These are phyloP conservation scores for Metroxylon sagu DNA, from an alignment of 176 grass and related monocot genomes.

Conservation along the genomic window DNA sequence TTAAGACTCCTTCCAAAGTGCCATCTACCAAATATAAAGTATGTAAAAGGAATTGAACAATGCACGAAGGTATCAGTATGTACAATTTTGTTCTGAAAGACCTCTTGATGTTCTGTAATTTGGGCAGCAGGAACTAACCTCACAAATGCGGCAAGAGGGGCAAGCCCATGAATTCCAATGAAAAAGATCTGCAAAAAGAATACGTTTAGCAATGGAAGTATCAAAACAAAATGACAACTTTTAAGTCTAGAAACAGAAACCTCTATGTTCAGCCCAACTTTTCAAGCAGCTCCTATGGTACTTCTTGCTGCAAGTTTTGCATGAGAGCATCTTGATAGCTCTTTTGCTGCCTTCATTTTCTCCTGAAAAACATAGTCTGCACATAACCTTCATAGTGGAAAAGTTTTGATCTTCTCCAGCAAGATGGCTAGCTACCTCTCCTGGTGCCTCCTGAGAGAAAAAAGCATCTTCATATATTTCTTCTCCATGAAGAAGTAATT, in stretches of 20 bases:
- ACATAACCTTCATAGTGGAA: constrained; percentile 77
- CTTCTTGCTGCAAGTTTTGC: constrained; percentile 88
- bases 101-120: not conserved
- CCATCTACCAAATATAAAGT: no score
- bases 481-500: no score
- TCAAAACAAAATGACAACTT: not conserved
- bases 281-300: constrained; percentile 91
- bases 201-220: constrained; percentile 12
- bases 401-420: constrained; percentile 40
- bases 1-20: no score
- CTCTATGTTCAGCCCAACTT: constrained; percentile 88
- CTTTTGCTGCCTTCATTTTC: constrained; percentile 78
- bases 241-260: constrained; percentile 14
- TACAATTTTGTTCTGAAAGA: no score
- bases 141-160: constrained; percentile 75
- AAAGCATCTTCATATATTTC: not conserved
- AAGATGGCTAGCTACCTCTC: constrained; percentile 33
- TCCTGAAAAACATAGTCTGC: constrained; percentile 80
- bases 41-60: no score
- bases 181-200: constrained; percentile 71
- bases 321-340: constrained; percentile 92
- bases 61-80: no score
- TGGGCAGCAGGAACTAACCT: constrained; percentile 35
- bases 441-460: constrained; percentile 35
- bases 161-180: constrained; percentile 85